Evolutionary conservation across 352 stramenopile genomes (phyloP), one percentile per base, ranked within the genome.

Genomic region (Globisporangium lucens): DNA sequence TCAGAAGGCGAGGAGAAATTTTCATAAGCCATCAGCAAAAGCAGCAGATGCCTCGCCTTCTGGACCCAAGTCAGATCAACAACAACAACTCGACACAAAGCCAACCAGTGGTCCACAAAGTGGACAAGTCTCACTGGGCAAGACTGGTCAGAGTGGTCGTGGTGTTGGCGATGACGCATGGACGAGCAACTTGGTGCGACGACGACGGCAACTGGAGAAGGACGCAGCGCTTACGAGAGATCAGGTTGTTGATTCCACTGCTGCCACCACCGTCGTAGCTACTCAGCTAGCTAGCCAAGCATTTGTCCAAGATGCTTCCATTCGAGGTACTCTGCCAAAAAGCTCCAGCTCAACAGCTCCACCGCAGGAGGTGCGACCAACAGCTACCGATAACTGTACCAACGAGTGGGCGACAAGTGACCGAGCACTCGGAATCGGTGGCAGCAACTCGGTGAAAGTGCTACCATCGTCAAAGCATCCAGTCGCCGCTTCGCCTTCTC

Each of bases 191-290:
- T 70, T 88, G 8, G 73, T 90, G 2, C 74, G 78, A 36, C 75
- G 75, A 4, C 75, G 75, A n/a, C 72, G 77, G n/a, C 63, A 85
- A 33, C 60, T 87, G 7, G 70, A 86, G 43, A 67, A 68, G 33
- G 56, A 67, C 6, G 59, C 55, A 43, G 20, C 49, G 12, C 17
- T 47, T 20, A 30, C 30, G 20, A 58, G 53, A 52, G 61, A 61
- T 3, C 29, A 27, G 15, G 4, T n/a, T 22, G 55, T 17, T n/a
- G 27, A 56, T n/a, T 47, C 13, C 1, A 7, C 41, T 29, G 15
- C 17, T 13, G 9, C 27, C 36, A 53, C 27, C 36, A 53, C n/a
- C 27, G 24, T 17, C 53, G 58, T 5, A 33, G 30, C 30, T 15
- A 9, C 58, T 29, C 53, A 60, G 24, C 6, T 24, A 4, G 17